Base-by-base conservation (phyloP, 2,329 filamentous ascomycete genomes). In the Westerdykella sp. region DNA sequence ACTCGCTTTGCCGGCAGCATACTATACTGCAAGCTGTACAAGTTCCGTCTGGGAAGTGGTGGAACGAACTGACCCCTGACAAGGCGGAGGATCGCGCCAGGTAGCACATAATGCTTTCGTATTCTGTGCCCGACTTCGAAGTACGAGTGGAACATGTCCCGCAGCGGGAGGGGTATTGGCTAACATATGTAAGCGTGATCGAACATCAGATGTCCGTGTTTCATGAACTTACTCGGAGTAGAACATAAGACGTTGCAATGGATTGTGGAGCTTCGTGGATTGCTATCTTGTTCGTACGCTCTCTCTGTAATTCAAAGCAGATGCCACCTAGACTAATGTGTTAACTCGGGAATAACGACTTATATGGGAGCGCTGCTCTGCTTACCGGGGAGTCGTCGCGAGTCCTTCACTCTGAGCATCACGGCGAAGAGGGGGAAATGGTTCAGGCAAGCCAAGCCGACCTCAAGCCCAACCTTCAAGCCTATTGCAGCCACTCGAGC, bases 111-210 rank as follows among this genome's bases (percentile, higher is more conserved):
- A 69, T 98, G 93, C 65, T 95, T 95, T 44, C 88, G 84, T 49
- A 98, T 87, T 38, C 93, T 87, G 50, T 87, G 81, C 22, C 85
- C 89, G 58, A 98, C 87, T 65, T 96, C 89, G 62, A 94, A 95
- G 69, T 98, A 98, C 60, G 97, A 90, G 47, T 94, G 81, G 68
- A 98, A 97, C 81, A 97, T 97, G 57, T 86, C 87, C n/a, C 83
- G 79, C 53, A 97, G 86, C 3, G 87, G 83, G 6, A 98, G 79
- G 2, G 93, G 91, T 6, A 95, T 85, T 3, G 91, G 91, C 56
- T 62, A 15, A 4, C 13, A 13, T 1, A 6, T 18, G 23, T 44
- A 15, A 41, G 18, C 23, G 32, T 44, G 37, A 6, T 6, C 18
- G 39, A 35, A 16, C 18, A 10, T 6, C 22, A 10, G 14, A 36